Evolutionary conservation across 495 filamentous ascomycete genomes (phyloP).

Genomic region (Aspergillus nanangensis): DNA sequence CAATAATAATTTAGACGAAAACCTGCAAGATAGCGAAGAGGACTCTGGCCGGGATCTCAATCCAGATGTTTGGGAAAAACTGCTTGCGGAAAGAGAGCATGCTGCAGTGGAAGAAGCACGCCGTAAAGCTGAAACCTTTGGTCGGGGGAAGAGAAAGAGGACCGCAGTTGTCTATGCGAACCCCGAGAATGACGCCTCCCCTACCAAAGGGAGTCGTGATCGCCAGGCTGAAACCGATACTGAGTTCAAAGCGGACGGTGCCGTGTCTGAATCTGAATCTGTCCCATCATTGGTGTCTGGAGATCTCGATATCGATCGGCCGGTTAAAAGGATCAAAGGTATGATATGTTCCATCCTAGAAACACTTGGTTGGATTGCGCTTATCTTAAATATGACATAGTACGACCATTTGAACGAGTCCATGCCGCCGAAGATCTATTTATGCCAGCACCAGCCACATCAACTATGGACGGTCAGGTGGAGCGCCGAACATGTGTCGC

Average conservation of each 20-base stretch:
- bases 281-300: slow-evolving; percentile 13
- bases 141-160: slow-evolving; percentile 71
- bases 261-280: slow-evolving; percentile 23
- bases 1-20: slow-evolving; percentile 69
- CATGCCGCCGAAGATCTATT: slow-evolving; percentile 18
- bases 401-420: slow-evolving; percentile 33
- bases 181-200: slow-evolving; percentile 12
- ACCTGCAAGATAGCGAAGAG: slow-evolving; percentile 50
- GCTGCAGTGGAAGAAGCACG: slow-evolving; percentile 65
- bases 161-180: slow-evolving; percentile 35
- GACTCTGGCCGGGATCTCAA: slow-evolving; percentile 33
- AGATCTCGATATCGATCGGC: slow-evolving; percentile 6
- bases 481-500: slow-evolving; percentile 42
- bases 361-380: neutral
- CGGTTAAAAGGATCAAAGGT: slow-evolving; percentile 19
- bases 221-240: slow-evolving; percentile 27
- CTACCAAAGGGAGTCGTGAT: slow-evolving; percentile 20
- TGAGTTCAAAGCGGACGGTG: slow-evolving; percentile 26
- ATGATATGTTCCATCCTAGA: slow-evolving; percentile 1
- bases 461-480: slow-evolving; percentile 43
- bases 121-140: slow-evolving; percentile 62
- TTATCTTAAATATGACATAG: slow-evolving; percentile 13
- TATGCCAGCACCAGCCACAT: slow-evolving; percentile 6
- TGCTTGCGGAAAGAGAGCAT: slow-evolving; percentile 75
- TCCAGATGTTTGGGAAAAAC: slow-evolving; percentile 79